Evolutionary conservation across 2,329 filamentous ascomycete species (phyloP).

Genomic region (Botrytis porri): DNA sequence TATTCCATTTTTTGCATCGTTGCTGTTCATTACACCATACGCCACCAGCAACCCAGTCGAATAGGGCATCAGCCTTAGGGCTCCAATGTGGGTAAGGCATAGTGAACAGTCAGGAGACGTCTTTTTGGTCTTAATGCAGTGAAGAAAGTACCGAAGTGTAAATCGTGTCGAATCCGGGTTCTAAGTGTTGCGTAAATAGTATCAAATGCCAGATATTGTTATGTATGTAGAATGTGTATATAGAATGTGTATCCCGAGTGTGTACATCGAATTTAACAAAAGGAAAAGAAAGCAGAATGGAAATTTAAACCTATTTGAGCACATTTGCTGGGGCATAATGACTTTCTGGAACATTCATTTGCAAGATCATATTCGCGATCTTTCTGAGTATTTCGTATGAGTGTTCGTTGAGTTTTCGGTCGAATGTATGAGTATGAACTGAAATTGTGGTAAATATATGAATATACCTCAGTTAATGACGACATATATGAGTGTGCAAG

Average conservation of each 20-base stretch:
- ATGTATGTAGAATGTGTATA: neutral
- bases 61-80: rapidly evolving
- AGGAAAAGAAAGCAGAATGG: neutral
- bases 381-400: neutral
- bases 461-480: neutral
- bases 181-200: rapidly evolving
- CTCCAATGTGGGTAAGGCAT: no score
- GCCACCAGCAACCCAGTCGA: neutral
- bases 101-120: no score
- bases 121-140: neutral
- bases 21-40: no score
- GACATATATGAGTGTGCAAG: neutral
- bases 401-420: neutral
- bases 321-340: neutral
- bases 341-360: neutral
- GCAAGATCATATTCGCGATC: neutral
- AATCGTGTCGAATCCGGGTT: neutral
- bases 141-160: neutral
- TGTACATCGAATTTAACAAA: neutral
- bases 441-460: rapidly evolving
- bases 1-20: no score
- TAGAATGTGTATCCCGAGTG: neutral
- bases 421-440: neutral
- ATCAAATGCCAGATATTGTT: neutral
- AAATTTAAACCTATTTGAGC: neutral